Evolutionary conservation across 345 rosid genomes (phyloP).

Genomic region (Lepidium aucheri): DNA sequence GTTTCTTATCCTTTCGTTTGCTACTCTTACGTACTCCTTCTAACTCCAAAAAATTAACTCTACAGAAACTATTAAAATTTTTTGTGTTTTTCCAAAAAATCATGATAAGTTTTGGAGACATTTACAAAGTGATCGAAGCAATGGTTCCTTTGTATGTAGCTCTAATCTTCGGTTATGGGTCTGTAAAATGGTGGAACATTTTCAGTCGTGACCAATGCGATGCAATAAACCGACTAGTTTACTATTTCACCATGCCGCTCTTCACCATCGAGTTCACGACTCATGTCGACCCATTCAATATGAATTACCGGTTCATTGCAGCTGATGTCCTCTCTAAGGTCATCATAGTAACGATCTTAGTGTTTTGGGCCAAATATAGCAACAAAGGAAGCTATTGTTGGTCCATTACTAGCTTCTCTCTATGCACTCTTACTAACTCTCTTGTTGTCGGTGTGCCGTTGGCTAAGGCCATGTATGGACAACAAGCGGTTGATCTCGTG

Average conservation of each 20-base stretch:
- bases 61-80: not conserved
- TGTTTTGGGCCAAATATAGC: conserved; percentile 56
- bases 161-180: conserved; percentile 68
- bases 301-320: conserved; percentile 54
- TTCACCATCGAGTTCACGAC: conserved; percentile 67
- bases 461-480: conserved; percentile 69
- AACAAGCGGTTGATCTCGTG: conserved; percentile 57
- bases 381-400: conserved; percentile 61
- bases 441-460: conserved; percentile 73
- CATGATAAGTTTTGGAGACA: conserved; percentile 76
- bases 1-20: conserved; percentile 3
- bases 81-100: not conserved
- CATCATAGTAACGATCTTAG: conserved; percentile 44
- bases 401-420: conserved; percentile 77
- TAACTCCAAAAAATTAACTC: not conserved
- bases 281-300: conserved; percentile 63
- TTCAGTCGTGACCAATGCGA: conserved; percentile 68
- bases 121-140: conserved; percentile 69
- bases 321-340: conserved; percentile 68
- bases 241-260: conserved; percentile 77
- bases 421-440: conserved; percentile 58
- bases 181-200: conserved; percentile 82
- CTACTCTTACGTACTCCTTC: not conserved
- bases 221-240: conserved; percentile 67
- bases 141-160: conserved; percentile 82